Percentiles rank a stretch among this genome's conserved stretches.
phyloP scores from a whole-genome alignment of 2,329 filamentous ascomycete species.

The Cercospora berteroae region DNA sequence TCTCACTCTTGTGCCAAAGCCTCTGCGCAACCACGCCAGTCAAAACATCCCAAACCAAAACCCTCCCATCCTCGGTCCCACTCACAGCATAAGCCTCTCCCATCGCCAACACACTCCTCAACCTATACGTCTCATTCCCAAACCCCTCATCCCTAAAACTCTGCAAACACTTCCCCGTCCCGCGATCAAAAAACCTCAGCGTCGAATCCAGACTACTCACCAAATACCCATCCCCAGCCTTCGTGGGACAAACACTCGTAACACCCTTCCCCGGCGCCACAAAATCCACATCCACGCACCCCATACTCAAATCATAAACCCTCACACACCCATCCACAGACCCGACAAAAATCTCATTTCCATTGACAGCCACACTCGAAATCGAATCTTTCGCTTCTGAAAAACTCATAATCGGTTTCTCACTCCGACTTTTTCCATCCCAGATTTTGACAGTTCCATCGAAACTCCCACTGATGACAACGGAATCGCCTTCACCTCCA shows the following conservation, averaged over 20 bases:
- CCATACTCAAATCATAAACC: conserved; percentile 78
- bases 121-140: conserved; percentile 68
- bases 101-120: conserved; percentile 71
- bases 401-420: conserved; percentile 69
- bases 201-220: conserved; percentile 73
- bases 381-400: conserved; percentile 71
- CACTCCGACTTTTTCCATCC: conserved; percentile 59
- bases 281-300: conserved; percentile 67
- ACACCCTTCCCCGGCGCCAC: conserved; percentile 54
- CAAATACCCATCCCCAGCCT: conserved; percentile 71
- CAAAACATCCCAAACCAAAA: conserved; percentile 83
- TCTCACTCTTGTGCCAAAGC: conserved; percentile 47
- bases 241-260: conserved; percentile 70
- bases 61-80: conserved; percentile 73
- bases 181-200: conserved; percentile 76
- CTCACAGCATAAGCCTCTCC: conserved; percentile 75
- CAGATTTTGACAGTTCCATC: conserved; percentile 76
- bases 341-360: conserved; percentile 62
- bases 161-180: conserved; percentile 69
- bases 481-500: conserved; percentile 66
- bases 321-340: conserved; percentile 83
- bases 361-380: conserved; percentile 44
- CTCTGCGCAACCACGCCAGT: conserved; percentile 66
- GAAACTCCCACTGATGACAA: conserved; percentile 71
- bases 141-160: conserved; percentile 61